These are phyloP conservation scores for Gigaspora rosea DNA, from an alignment of 192 early-diverging fungal genomes.

Conservation along the genomic window DNA sequence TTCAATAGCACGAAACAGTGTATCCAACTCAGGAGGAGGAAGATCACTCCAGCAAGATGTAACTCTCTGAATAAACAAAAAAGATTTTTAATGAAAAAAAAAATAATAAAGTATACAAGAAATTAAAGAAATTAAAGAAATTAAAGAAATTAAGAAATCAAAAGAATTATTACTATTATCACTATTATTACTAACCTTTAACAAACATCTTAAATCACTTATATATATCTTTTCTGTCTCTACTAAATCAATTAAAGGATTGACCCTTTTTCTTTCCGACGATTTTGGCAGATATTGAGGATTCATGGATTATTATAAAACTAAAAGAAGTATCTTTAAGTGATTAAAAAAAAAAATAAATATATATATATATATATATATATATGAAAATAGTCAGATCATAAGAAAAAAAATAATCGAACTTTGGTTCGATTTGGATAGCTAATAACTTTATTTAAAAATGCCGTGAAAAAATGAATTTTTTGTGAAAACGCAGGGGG, in stretches of 20 bases:
- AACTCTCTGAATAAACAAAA: slow-evolving; percentile 44
- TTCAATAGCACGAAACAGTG: slow-evolving; percentile 46
- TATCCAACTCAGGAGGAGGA: slow-evolving; percentile 52
- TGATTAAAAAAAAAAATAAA: too few species aligned
- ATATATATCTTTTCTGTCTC: slow-evolving; percentile 59
- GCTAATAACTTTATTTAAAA: too few species aligned
- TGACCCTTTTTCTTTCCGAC: slow-evolving; percentile 36
- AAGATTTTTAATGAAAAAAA: not conserved
- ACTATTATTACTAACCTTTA: slow-evolving; percentile 45
- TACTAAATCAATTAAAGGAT: slow-evolving; percentile 54
- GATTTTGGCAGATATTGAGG: slow-evolving; percentile 21
- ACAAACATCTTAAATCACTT: slow-evolving; percentile 50
- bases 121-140: not conserved
- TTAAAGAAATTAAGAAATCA: not conserved
- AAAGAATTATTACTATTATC: slow-evolving; percentile 19
- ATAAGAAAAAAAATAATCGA: too few species aligned
- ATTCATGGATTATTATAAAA: not conserved
- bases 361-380: too few species aligned
- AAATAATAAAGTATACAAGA: not conserved
- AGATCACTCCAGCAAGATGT: slow-evolving; percentile 54
- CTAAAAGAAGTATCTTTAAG: too few species aligned
- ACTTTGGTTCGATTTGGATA: too few species aligned
- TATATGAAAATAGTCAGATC: too few species aligned
- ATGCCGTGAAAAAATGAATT: too few species aligned
- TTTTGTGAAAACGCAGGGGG: too few species aligned